Base-by-base conservation (phyloP, 495 filamentous ascomycete species). In the Talaromyces trachyspermus region DNA sequence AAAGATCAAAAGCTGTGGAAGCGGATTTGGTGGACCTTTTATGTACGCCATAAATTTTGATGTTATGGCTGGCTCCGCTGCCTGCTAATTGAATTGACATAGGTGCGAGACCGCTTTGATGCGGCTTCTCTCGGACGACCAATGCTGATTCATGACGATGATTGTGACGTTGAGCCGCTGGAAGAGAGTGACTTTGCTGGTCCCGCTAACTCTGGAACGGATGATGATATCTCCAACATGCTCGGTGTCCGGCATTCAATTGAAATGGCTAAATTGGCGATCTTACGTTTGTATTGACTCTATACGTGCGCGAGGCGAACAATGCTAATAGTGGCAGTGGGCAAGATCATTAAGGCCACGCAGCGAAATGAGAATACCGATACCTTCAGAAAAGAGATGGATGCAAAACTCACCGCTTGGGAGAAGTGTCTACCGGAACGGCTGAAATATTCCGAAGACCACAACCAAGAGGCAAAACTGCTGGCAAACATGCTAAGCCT, bases 1-100 rank as follows among this genome's bases (percentile, higher is more conserved):
- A 53, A 52, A 9, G 61, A 66, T 20, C 56, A 60, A 27, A 64
- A 54, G 47, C 29, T 74, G 5, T 64, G 69, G 55, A 71, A 70
- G 48, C 44, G 69, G 22, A 70, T 74, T 6, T 74, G 70, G 70
- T 74, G 70, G 70, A 63, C 68, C 48, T 47, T 71, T 46, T 74
- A 72, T 57, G 68, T 71, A 42, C 24, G 14, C 22, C 25, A 19
- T 32, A 14, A 23, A 29, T 17, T n/a, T n/a, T 35, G 2, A 43
- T 67, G 23, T 40, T 38, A 41, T 26, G n/a, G 35, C 11, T 17
- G 26, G 23, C 37, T 40, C 22, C 22, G 37, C 37, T 40, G 37
- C 19, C 37, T 23, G 19, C 37, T 40, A 40, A 40, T 40, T 40
- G 37, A 40, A 40, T 40, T 40, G 37, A 40, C 37, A 40, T 40